Conservation (phyloP, 108 stramenopile genomes). For the Fragilariopsis cylindrus region DNA sequence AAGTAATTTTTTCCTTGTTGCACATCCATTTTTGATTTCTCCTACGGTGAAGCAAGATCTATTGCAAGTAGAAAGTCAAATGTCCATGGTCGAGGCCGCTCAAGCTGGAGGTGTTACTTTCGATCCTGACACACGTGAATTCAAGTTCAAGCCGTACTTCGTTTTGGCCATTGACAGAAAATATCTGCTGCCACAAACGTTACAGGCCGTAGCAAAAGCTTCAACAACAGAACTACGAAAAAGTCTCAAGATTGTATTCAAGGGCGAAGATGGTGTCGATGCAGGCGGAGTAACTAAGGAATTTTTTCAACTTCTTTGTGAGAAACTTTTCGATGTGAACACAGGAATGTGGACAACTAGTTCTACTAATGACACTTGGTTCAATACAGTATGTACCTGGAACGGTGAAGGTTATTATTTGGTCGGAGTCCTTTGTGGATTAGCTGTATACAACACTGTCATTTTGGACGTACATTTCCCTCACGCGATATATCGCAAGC, state of each 20-base stretch:
- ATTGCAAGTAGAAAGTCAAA: slow-evolving; percentile 65
- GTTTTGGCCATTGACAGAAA: slow-evolving; percentile 72
- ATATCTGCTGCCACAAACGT: slow-evolving; percentile 62
- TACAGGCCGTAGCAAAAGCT: slow-evolving; percentile 57
- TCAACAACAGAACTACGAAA: slow-evolving; percentile 69
- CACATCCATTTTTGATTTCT: slow-evolving; percentile 63
- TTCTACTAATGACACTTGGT: slow-evolving; percentile 78
- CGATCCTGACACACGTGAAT: slow-evolving; percentile 35
- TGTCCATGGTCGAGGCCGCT: slow-evolving; percentile 65
- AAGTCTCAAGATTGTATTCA: slow-evolving; percentile 74
- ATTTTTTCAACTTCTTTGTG: slow-evolving; percentile 89
- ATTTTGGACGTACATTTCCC: slow-evolving; percentile 90
- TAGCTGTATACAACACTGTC: slow-evolving; percentile 91
- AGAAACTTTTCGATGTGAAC: slow-evolving; percentile 81
- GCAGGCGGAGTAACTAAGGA: slow-evolving; percentile 95
- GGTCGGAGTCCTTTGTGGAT: slow-evolving; percentile 82
- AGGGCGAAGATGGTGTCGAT: slow-evolving; percentile 94
- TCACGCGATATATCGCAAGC: slow-evolving; percentile 83
- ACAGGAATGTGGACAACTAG: slow-evolving; percentile 86
- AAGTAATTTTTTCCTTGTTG: slow-evolving; percentile 56
- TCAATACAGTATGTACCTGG: slow-evolving; percentile 86
- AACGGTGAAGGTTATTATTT: slow-evolving; percentile 79
- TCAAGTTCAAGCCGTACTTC: slow-evolving; percentile 61
- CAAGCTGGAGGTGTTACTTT: slow-evolving; percentile 28
- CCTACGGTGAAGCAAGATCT: slow-evolving; percentile 64